phyloP scores from a whole-genome alignment of 2,329 filamentous ascomycete species.

The Chaetomium globosum region DNA sequence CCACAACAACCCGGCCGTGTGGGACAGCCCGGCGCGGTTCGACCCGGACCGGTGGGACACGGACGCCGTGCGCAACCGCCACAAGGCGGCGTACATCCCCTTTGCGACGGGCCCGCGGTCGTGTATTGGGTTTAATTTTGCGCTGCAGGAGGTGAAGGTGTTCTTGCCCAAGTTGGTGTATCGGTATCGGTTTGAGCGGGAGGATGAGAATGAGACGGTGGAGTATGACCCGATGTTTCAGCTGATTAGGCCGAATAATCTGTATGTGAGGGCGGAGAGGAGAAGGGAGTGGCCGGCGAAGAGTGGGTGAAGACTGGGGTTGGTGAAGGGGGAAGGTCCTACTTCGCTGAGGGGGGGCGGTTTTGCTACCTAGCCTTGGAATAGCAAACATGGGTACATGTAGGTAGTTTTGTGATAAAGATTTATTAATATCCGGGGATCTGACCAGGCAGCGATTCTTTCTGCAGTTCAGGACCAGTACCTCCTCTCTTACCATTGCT shows the following conservation, averaged over 20 bases:
- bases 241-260: constrained; percentile 58
- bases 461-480: too few relatives aligned
- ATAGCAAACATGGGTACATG: too few relatives aligned
- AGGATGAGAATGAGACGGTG: constrained; percentile 50
- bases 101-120: constrained; percentile 60
- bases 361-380: too few relatives aligned
- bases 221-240: constrained; percentile 64
- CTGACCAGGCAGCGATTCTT: too few relatives aligned
- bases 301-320: constrained; percentile 13
- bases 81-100: constrained; percentile 57
- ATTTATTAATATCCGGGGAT: too few relatives aligned
- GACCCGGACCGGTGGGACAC: constrained; percentile 63
- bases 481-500: too few relatives aligned
- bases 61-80: constrained; percentile 54
- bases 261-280: constrained; percentile 55
- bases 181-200: constrained; percentile 59
- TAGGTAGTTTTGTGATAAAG: too few relatives aligned
- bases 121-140: constrained; percentile 68
- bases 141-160: constrained; percentile 62
- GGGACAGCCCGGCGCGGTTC: constrained; percentile 61
- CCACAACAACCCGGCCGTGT: constrained; percentile 57
- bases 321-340: too few relatives aligned
- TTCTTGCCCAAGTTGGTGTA: constrained; percentile 61
- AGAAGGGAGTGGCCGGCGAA: constrained; percentile 49
- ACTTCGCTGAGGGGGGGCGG: too few relatives aligned